phyloP scores from a whole-genome alignment of 441 rosid species.

The Biscutella laevigata region DNA sequence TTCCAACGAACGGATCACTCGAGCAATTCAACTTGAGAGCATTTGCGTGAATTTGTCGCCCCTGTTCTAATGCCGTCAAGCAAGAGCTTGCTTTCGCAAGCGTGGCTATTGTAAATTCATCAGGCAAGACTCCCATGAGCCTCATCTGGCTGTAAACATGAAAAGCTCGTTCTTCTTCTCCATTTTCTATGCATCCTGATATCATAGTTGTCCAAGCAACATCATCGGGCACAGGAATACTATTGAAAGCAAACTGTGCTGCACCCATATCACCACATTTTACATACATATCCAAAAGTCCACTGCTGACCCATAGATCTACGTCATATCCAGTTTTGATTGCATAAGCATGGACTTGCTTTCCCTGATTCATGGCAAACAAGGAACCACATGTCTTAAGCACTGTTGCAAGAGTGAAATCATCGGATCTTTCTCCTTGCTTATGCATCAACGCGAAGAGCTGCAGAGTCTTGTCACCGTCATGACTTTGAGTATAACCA shows the following conservation, averaged over 20 bases:
- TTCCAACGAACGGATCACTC: slow-evolving; percentile 29
- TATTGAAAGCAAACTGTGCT: slow-evolving; percentile 23
- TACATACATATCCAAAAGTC: slow-evolving; percentile 36
- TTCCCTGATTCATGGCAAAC: slow-evolving; percentile 27
- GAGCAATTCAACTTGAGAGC: slow-evolving; percentile 31
- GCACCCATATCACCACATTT: slow-evolving; percentile 31
- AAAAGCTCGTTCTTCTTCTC: slow-evolving; percentile 30
- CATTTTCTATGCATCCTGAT: slow-evolving; percentile 40
- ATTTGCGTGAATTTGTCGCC: slow-evolving; percentile 36
- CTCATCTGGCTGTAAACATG: slow-evolving; percentile 37
- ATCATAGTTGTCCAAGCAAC: slow-evolving; percentile 44
- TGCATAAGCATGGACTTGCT: slow-evolving; percentile 32
- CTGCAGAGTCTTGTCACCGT: slow-evolving; percentile 27
- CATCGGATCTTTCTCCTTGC: slow-evolving; percentile 27
- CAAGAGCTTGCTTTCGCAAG: slow-evolving; percentile 38
- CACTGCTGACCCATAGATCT: slow-evolving; percentile 36
- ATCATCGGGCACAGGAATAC: slow-evolving; percentile 29
- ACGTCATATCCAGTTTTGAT: slow-evolving; percentile 29
- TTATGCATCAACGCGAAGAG: slow-evolving; percentile 33
- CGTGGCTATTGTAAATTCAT: slow-evolving; percentile 38
- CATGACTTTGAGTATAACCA: slow-evolving; percentile 24
- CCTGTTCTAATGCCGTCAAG: slow-evolving; percentile 34
- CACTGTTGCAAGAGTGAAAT: slow-evolving; percentile 31
- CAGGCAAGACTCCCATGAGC: slow-evolving; percentile 32
- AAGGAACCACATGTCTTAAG: slow-evolving; percentile 32